phyloP scores from a whole-genome alignment of 352 stramenopile genomes.

The Phytophthora tubulina region DNA sequence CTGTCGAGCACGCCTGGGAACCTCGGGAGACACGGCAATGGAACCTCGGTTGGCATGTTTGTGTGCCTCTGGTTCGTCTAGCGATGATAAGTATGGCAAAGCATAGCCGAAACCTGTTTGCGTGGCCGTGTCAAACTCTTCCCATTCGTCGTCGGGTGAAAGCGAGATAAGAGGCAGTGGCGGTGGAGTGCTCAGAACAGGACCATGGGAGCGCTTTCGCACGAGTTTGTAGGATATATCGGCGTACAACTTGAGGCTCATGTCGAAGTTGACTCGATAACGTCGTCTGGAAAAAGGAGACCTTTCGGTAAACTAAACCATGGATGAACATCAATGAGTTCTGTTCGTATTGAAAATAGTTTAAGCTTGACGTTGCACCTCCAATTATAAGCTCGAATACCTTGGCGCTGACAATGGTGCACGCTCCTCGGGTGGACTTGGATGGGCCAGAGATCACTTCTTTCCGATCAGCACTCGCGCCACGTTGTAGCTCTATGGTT shows the following conservation, averaged over 20 bases:
- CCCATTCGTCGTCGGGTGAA: conserved; percentile 70
- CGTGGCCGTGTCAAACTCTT: conserved; percentile 69
- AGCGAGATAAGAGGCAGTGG: conserved; percentile 75
- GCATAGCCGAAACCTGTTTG: conserved; percentile 68
- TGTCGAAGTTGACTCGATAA: not conserved
- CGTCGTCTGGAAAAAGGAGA: conserved; percentile 14
- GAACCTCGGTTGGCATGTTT: conserved; percentile 31
- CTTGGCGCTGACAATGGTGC: not conserved
- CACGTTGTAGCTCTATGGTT: conserved; percentile 18
- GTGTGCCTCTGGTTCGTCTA: conserved; percentile 55
- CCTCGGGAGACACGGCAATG: conserved; percentile 11
- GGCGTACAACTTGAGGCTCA: conserved; percentile 34
- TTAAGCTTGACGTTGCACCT: conserved; percentile 23
- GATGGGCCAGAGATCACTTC: conserved; percentile 11
- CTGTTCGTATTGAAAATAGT: conserved; percentile 43
- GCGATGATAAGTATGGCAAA: conserved; percentile 54
- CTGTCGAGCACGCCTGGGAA: conserved; percentile 42
- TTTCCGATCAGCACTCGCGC: not conserved
- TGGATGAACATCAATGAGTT: conserved; percentile 23
- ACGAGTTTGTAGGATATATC: conserved; percentile 44
- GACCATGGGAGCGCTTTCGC: conserved; percentile 57
- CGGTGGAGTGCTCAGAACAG: conserved; percentile 53
- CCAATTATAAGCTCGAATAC: conserved; percentile 14
- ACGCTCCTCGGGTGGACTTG: not conserved
- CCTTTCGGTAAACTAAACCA: not conserved